Percentiles rank a stretch among this genome's conserved stretches.
Conservation (phyloP, 2,329 filamentous ascomycete species). For the Diaporthe sp. region DNA sequence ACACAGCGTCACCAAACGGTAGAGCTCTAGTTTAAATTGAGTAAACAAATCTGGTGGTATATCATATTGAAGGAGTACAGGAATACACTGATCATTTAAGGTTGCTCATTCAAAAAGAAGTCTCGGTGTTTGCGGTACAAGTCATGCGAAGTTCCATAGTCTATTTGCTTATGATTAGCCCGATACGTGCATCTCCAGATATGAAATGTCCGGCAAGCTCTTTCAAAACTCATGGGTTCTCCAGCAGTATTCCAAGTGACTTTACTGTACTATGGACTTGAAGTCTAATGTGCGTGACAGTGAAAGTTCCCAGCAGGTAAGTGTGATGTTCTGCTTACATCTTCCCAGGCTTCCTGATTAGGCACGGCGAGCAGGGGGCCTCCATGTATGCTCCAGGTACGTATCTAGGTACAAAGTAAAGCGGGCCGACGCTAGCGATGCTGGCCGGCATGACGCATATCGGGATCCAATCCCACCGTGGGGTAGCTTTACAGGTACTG, state of each 20-base stretch:
- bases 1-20: neutral
- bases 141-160: too few species aligned
- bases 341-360: neutral
- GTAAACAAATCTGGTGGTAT: neutral
- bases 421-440: neutral
- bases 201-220: too few species aligned
- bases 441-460: conserved; percentile 36
- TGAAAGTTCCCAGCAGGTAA: neutral
- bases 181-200: too few species aligned
- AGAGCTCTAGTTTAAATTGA: neutral
- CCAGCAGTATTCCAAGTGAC: too few species aligned
- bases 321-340: neutral
- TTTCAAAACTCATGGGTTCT: too few species aligned
- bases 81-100: neutral
- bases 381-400: neutral
- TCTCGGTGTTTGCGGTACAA: neutral
- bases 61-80: neutral
- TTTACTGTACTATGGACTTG: too few species aligned
- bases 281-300: too few species aligned
- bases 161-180: too few species aligned
- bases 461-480: conserved; percentile 23
- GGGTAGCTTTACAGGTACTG: conserved; percentile 10
- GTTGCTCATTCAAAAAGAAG: neutral
- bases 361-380: neutral
- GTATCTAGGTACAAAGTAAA: neutral